A percentile compares a stretch with the other conserved stretches of the same genome.
phyloP scores from a whole-genome alignment of 345 rosid species.

The Camelina laxa region DNA sequence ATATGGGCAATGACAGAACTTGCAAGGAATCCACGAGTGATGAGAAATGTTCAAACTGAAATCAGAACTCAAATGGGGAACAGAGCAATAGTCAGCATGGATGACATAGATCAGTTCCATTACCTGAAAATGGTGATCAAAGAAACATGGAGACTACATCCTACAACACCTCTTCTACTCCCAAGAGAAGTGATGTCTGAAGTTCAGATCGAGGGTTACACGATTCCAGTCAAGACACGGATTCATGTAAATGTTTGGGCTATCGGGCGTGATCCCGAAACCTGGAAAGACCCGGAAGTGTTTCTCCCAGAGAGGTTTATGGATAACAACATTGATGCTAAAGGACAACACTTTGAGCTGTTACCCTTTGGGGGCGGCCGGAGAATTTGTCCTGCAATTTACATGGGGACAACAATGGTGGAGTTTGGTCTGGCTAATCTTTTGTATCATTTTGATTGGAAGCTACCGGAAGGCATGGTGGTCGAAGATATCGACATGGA shows the following conservation, averaged over 20 bases:
- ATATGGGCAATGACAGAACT: conserved; percentile 58
- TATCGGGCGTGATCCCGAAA: conserved; percentile 52
- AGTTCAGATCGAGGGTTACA: conserved; percentile 44
- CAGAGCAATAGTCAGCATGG: conserved; percentile 34
- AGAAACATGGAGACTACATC: conserved; percentile 59
- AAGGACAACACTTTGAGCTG: conserved; percentile 51
- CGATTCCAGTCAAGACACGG: conserved; percentile 43
- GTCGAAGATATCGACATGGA: conserved; percentile 48
- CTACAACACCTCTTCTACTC: conserved; percentile 46
- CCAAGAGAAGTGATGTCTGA: conserved; percentile 53
- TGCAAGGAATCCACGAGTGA: conserved; percentile 41
- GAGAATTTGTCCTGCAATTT: conserved; percentile 50
- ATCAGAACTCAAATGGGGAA: conserved; percentile 40
- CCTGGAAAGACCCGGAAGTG: conserved; percentile 48
- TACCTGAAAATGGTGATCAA: conserved; percentile 54
- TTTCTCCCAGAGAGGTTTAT: conserved; percentile 52
- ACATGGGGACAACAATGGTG: conserved; percentile 37
- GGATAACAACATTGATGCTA: conserved; percentile 43
- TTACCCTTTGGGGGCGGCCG: conserved; percentile 56
- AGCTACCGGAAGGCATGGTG: conserved; percentile 44
- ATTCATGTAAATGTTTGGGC: conserved; percentile 57
- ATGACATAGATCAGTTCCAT: conserved; percentile 37
- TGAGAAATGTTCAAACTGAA: conserved; percentile 53
- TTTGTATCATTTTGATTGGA: conserved; percentile 52
- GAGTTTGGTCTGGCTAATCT: conserved; percentile 53